phyloP scores from a whole-genome alignment of 208 protist species.

The Acanthamoeba castellanii region DNA sequence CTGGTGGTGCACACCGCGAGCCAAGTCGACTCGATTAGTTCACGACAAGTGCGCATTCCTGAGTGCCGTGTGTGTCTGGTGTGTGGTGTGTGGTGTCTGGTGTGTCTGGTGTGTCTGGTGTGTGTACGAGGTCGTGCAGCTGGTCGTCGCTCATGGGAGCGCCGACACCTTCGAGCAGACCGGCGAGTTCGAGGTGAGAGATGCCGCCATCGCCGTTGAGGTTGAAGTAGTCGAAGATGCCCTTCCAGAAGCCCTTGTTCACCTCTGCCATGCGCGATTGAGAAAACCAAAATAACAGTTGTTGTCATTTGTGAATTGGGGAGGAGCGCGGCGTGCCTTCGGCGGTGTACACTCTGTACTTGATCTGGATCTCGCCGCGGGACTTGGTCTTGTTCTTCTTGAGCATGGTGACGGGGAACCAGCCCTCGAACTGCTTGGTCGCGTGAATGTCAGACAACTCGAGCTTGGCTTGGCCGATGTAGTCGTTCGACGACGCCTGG shows the following conservation, averaged over 20 bases:
- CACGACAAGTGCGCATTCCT: neutral
- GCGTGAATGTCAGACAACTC: slow-evolving; percentile 28
- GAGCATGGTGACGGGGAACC: slow-evolving; percentile 11
- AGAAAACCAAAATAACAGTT: neutral
- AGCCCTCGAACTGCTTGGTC: neutral
- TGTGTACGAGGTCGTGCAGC: slow-evolving; percentile 39
- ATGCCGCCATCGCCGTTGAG: slow-evolving; percentile 44
- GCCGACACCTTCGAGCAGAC: slow-evolving; percentile 65
- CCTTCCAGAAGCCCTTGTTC: slow-evolving; percentile 44
- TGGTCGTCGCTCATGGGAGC: slow-evolving; percentile 33
- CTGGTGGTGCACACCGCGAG: no score
- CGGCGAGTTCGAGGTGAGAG: slow-evolving; percentile 51
- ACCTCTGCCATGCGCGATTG: slow-evolving; percentile 19
- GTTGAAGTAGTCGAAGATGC: slow-evolving; percentile 67
- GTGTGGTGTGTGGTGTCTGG: no score
- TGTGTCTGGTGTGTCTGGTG: no score
- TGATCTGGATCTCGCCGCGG: slow-evolving; percentile 60
- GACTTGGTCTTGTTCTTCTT: slow-evolving; percentile 62
- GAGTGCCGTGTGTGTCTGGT: no score
- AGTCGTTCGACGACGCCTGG: slow-evolving; percentile 64
- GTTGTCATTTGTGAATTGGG: neutral
- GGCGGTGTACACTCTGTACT: neutral
- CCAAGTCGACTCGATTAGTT: no score
- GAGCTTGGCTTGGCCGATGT: slow-evolving; percentile 30
- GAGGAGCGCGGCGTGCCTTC: neutral